These are phyloP conservation scores for Daphne laureola DNA, from an alignment of 441 rosid species.

Conservation along the genomic window DNA sequence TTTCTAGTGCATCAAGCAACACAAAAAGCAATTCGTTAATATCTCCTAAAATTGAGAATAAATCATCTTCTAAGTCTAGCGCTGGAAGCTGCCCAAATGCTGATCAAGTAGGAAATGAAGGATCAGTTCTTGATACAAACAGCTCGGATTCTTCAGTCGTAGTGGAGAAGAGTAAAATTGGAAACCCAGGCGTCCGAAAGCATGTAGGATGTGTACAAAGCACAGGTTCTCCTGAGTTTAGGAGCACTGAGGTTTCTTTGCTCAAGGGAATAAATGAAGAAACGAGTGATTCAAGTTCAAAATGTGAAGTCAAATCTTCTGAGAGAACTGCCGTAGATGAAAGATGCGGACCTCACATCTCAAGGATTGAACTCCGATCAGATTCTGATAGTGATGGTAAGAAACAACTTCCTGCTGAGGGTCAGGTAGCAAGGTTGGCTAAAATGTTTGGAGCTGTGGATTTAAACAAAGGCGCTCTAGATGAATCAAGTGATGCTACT, in stretches of 20 bases:
- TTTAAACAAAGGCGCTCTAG: slow-evolving; percentile 9
- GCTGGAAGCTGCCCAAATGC: slow-evolving; percentile 28
- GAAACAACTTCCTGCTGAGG: slow-evolving; percentile 14
- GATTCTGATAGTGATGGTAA: slow-evolving; percentile 8
- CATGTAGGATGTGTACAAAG: slow-evolving; percentile 13
- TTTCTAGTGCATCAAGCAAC: slow-evolving; percentile 30
- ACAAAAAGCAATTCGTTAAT: slow-evolving; percentile 24
- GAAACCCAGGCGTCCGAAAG: slow-evolving; percentile 1
- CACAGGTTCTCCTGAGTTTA: slow-evolving; percentile 7
- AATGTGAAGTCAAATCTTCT: slow-evolving; percentile 12
- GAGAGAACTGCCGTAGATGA: slow-evolving; percentile 15
- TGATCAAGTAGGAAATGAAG: slow-evolving; percentile 21
- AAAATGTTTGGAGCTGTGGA: slow-evolving; percentile 18
- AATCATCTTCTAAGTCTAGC: slow-evolving; percentile 27
- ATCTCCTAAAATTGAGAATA: slow-evolving; percentile 38
- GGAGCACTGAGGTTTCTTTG: slow-evolving; percentile 10
- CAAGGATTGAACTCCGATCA: slow-evolving; percentile 8
- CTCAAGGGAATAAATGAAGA: slow-evolving; percentile 8
- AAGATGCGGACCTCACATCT: neutral
- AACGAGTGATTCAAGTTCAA: slow-evolving; percentile 9
- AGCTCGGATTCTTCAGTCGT: too few relatives aligned
- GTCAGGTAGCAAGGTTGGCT: slow-evolving; percentile 17
- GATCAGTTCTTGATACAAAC: too few relatives aligned
- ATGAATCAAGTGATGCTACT: slow-evolving; percentile 14
- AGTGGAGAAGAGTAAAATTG: slow-evolving; percentile 3